Percentiles rank a stretch among this genome's conserved stretches.
These are phyloP conservation scores for Ophiostoma himal-ulmi DNA, from an alignment of 2,329 filamentous ascomycete genomes.

Conservation along the genomic window DNA sequence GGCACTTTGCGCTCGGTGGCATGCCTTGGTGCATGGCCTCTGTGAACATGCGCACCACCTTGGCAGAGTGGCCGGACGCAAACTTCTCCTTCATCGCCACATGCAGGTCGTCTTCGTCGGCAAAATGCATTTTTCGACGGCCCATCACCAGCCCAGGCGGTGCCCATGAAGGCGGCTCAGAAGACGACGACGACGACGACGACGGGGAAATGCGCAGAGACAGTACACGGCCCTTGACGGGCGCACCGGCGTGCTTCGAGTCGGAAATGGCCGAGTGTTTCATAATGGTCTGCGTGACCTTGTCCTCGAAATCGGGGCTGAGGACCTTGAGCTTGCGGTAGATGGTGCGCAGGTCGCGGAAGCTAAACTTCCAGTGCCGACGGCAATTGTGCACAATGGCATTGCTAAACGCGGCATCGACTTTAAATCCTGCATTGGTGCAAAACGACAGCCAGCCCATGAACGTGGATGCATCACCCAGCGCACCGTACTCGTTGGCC, in stretches of 20 bases:
- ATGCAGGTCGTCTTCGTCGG: constrained; percentile 33
- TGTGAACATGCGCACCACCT: constrained; percentile 38
- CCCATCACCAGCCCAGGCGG: constrained; percentile 25
- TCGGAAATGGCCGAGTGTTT: constrained; percentile 34
- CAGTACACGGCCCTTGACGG: constrained; percentile 27
- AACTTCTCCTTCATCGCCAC: constrained; percentile 40
- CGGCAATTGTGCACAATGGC: constrained; percentile 38
- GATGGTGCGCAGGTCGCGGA: constrained; percentile 34
- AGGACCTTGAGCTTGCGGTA: constrained; percentile 34
- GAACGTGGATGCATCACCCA: constrained; percentile 37
- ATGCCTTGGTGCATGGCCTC: constrained; percentile 34
- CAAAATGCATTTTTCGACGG: background rate
- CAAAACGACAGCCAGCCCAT: constrained; percentile 40
- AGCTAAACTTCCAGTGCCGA: constrained; percentile 36
- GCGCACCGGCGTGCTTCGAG: constrained; percentile 26
- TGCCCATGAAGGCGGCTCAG: background rate
- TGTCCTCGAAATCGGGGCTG: constrained; percentile 33
- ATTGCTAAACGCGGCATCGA: constrained; percentile 37
- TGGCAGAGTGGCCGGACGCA: constrained; percentile 30
- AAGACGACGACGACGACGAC: background rate
- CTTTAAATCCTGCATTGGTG: constrained; percentile 33
- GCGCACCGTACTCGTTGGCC: constrained; percentile 39
- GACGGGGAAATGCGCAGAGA: constrained; percentile 27
- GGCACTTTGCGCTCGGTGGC: constrained; percentile 37
- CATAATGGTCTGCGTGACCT: constrained; percentile 32